Conservation (phyloP, 2,329 filamentous ascomycete species). For the Oidium heveae region DNA sequence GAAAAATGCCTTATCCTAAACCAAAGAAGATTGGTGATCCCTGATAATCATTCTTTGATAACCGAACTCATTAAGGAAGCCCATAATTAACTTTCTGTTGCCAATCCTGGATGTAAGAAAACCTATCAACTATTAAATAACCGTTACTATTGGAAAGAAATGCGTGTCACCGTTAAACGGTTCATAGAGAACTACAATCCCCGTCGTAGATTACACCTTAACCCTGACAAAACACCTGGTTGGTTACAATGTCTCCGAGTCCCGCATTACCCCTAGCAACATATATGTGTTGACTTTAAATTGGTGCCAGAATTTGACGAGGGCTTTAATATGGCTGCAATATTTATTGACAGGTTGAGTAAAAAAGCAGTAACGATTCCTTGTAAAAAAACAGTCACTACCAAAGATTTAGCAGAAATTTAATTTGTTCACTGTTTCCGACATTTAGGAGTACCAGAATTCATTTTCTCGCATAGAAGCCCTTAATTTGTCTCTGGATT, state of each 20-base stretch:
- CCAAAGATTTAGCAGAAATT: slow-evolving; percentile 1
- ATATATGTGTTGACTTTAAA: slow-evolving; percentile 3
- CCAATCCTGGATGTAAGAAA: neutral
- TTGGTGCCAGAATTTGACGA: slow-evolving; percentile 2
- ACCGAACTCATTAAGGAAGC: neutral
- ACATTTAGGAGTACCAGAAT: neutral
- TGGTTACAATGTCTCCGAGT: slow-evolving; percentile 1
- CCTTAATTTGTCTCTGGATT: neutral
- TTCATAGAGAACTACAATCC: neutral
- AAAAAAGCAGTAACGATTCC: neutral
- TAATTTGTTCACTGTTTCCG: slow-evolving; percentile 1
- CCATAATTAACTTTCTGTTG: neutral
- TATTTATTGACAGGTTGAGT: neutral
- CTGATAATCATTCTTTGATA: neutral
- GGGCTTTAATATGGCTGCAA: neutral
- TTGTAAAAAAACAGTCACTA: neutral
- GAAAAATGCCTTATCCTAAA: neutral
- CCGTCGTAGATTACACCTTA: neutral
- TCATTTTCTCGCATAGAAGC: slow-evolving; percentile 3
- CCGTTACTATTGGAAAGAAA: neutral
- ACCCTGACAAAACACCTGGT: slow-evolving; percentile 1
- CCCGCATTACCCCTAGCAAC: neutral
- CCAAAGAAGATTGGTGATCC: neutral
- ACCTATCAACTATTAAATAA: neutral
- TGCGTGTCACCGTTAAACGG: neutral